A percentile compares a stretch with the other conserved stretches of the same genome.
Evolutionary conservation across 768 basidiomycete genomes (phyloP).

Genomic region (Boletellus ananas): DNA sequence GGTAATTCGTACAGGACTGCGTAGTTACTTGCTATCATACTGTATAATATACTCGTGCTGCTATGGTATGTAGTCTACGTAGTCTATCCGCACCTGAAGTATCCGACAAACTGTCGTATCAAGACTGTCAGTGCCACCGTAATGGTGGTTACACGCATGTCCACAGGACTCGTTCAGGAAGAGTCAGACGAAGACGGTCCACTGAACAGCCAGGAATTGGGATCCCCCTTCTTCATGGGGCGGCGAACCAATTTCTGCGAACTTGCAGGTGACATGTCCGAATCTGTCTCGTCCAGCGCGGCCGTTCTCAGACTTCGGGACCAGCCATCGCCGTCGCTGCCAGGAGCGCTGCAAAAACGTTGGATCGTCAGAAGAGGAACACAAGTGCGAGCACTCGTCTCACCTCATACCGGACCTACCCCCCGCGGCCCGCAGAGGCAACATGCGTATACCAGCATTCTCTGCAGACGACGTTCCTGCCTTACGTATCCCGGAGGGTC

Average conservation of each 20-base stretch:
- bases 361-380: background rate
- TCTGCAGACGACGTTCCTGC: background rate
- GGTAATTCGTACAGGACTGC: too few relatives aligned
- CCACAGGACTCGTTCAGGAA: background rate
- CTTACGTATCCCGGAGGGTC: constrained; percentile 12
- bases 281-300: constrained; percentile 13
- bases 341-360: background rate
- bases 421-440: constrained; percentile 21
- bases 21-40: background rate
- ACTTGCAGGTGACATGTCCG: constrained; percentile 15
- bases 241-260: constrained; percentile 11
- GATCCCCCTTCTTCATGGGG: background rate
- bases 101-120: too few relatives aligned
- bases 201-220: constrained; percentile 15
- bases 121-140: background rate
- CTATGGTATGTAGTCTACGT: background rate
- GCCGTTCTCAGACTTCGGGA: constrained; percentile 5
- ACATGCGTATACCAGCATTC: background rate
- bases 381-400: background rate
- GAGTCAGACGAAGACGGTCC: constrained; percentile 4
- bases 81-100: too few relatives aligned
- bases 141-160: background rate
- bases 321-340: constrained; percentile 6
- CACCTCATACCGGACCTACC: constrained; percentile 13
- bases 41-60: background rate